A percentile compares a stretch with the other conserved stretches of the same genome.
These are phyloP conservation scores for Boeremia lycopersici DNA, from an alignment of 2,329 filamentous ascomycete species.

Conservation along the genomic window DNA sequence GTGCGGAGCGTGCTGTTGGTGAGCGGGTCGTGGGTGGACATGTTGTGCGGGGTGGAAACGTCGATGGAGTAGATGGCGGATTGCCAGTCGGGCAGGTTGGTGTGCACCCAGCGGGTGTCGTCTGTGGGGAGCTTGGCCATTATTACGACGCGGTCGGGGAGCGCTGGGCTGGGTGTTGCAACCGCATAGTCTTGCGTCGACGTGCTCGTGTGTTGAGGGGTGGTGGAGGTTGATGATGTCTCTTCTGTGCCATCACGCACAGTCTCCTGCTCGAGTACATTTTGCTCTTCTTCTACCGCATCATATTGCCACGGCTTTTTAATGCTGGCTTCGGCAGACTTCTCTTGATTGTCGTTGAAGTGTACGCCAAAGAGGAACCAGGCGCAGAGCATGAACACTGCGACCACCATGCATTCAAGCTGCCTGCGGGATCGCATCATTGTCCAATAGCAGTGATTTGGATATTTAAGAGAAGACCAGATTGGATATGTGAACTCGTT, in stretches of 20 bases:
- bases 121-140: constrained; percentile 26
- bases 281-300: constrained; percentile 16
- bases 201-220: constrained; percentile 10
- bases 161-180: constrained; percentile 12
- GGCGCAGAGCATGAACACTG: constrained; percentile 20
- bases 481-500: neutral
- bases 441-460: constrained; percentile 6
- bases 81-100: constrained; percentile 46
- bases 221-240: constrained; percentile 2
- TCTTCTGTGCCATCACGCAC: constrained; percentile 10
- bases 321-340: constrained; percentile 3
- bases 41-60: constrained; percentile 19
- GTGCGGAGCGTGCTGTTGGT: constrained; percentile 23
- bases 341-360: constrained; percentile 13
- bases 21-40: constrained; percentile 23
- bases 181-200: constrained; percentile 11
- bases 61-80: constrained; percentile 47
- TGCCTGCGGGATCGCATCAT: constrained; percentile 19
- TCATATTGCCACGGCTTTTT: constrained; percentile 20
- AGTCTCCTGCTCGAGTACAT: constrained; percentile 13
- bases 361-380: constrained; percentile 22
- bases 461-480: neutral
- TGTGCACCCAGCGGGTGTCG: constrained; percentile 29
- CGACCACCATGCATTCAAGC: constrained; percentile 18
- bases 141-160: constrained; percentile 26